Conservation (phyloP, 805 yeast genomes). For the Saturnispora mendoncae region DNA sequence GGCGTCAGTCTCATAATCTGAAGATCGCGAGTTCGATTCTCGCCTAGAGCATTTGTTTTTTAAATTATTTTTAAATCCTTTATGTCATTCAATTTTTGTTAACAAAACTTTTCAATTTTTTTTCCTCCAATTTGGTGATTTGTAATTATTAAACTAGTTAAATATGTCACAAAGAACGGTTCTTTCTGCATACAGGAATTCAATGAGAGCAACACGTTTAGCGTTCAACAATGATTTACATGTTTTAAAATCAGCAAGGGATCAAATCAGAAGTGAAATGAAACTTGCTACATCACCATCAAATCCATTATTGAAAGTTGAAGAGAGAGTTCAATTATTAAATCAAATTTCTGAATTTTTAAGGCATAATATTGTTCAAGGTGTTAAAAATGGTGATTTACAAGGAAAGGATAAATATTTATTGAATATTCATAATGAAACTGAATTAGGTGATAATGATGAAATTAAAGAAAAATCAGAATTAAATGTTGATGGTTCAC, state of each 20-base stretch:
- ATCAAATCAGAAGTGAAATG: constrained; percentile 49
- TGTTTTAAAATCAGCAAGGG: constrained; percentile 51
- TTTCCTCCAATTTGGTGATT: background rate
- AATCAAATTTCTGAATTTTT: constrained; percentile 67
- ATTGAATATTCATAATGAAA: constrained; percentile 67
- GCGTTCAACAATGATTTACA: constrained; percentile 47
- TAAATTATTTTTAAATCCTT: background rate
- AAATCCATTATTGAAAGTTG: constrained; percentile 39
- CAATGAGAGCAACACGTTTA: constrained; percentile 54
- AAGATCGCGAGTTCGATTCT: constrained; percentile 35
- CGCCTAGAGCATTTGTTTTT: constrained; percentile 28
- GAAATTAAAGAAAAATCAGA: constrained; percentile 46
- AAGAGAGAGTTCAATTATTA: constrained; percentile 45
- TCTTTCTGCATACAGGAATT: constrained; percentile 49
- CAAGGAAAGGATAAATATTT: constrained; percentile 38
- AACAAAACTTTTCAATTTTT: background rate
- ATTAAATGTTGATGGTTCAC: constrained; percentile 19
- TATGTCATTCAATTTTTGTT: background rate
- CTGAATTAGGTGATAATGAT: constrained; percentile 90
- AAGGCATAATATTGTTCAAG: constrained; percentile 82
- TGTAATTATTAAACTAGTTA: background rate
- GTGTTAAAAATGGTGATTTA: constrained; percentile 33
- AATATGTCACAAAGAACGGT: constrained; percentile 18
- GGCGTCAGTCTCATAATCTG: constrained; percentile 21
- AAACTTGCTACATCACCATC: constrained; percentile 28